Base-by-base conservation (phyloP, 2,329 filamentous ascomycete species). In the Whalleya microplaca region DNA sequence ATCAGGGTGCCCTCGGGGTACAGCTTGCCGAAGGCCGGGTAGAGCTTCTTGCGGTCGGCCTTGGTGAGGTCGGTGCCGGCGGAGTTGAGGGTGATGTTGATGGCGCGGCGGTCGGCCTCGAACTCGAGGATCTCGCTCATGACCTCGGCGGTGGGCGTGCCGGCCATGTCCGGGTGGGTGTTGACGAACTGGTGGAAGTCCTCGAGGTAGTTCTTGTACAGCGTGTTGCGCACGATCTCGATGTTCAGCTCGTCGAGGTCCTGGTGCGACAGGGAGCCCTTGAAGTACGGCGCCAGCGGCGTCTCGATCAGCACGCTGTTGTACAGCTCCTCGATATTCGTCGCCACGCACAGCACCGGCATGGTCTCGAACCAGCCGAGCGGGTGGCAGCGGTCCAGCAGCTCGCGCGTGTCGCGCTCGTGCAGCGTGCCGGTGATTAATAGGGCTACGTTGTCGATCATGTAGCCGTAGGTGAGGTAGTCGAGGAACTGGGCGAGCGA, bases 191-290 rank as follows among this genome's bases (percentile, higher is more conserved):
- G 84, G 79, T 98, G 86, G 75, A 99, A 99, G 73, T 98, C 95
- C 74, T 99, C 95, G 7, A 99, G 84, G 73, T 99, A 99, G 81
- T 98, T 98, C 84, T 99, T 99, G 83, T 98, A 99, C 37, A 99
- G 82, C 0, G 93, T 99, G 77, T 99, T 99, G 63, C 96, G 89
- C 56, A 99, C 91, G 75, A 99, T 99, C 78, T 99, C 95, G 69
- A 99, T 99, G 79, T 99, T 99, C 70, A 99, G 82, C 80, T 99
- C 96, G 76, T 99, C 95, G 48, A 99, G 83, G 73, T 99, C 95
- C 74, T 97, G 92, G 75, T 97, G 93, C 77, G 90, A 96, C 59
- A 99, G 83, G 66, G 90, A 96, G 67, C 92, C 92, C 79, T 99
- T 98, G 85, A 99, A 99, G 78, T 96, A 99, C 8, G 92, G 88